Percentiles rank a stretch among this genome's conserved stretches.
phyloP scores from a whole-genome alignment of 495 filamentous ascomycete genomes.

The Trichoderma parareesei region DNA sequence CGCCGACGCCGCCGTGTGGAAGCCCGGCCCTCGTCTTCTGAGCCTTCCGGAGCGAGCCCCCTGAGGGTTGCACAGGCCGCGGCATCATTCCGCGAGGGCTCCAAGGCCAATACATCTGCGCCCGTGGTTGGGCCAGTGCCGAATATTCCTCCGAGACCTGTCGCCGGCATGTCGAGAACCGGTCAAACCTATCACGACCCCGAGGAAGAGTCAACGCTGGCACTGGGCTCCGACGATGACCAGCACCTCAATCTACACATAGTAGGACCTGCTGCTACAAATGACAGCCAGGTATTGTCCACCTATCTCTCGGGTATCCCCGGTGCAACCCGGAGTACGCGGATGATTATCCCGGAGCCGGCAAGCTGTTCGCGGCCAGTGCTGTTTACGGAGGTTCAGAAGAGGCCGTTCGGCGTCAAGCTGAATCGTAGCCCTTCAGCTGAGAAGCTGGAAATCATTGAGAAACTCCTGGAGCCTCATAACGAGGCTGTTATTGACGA shows the following conservation, averaged over 20 bases:
- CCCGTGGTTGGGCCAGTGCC: not conserved
- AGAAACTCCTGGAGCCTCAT: slow-evolving; percentile 46
- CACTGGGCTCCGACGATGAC: slow-evolving; percentile 21
- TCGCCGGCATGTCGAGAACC: not conserved
- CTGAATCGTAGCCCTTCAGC: slow-evolving; percentile 41
- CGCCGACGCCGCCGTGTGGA: not conserved
- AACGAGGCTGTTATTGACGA: slow-evolving; percentile 43
- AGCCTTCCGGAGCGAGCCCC: not conserved
- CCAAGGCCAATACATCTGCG: not conserved
- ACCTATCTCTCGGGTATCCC: slow-evolving; percentile 37
- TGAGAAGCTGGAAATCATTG: slow-evolving; percentile 46
- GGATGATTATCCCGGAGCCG: slow-evolving; percentile 5
- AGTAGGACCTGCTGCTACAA: slow-evolving; percentile 43
- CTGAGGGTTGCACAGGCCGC: not conserved
- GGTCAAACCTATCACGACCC: not conserved
- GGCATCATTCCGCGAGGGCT: not conserved
- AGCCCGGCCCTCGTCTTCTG: not conserved
- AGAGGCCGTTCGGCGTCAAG: slow-evolving; percentile 39
- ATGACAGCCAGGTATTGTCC: slow-evolving; percentile 46
- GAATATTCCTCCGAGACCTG: not conserved
- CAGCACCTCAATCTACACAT: slow-evolving; percentile 34
- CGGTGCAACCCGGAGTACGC: slow-evolving; percentile 16
- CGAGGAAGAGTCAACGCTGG: not conserved
- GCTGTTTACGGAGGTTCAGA: slow-evolving; percentile 14
- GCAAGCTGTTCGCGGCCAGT: slow-evolving; percentile 11